Evolutionary conservation across 331 rosid species (phyloP), one percentile per base, ranked within the genome.

Genomic region (Stylosanthes scabra): DNA sequence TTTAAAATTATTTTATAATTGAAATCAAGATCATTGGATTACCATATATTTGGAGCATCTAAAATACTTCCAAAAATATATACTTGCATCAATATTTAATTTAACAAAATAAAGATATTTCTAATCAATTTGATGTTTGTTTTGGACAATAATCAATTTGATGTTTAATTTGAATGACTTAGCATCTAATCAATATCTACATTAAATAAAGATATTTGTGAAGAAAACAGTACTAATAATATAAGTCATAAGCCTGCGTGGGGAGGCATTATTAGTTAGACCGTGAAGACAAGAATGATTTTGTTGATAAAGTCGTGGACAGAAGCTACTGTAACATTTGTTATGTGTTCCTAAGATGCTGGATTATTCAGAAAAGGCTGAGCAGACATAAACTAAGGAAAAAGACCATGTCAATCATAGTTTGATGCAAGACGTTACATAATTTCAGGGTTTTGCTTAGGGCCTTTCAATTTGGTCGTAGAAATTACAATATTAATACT

Each of bases 271-370:
- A 57, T 57, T 27, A 8, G 52, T 71, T 37, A 25, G 13, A 27
- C 11, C 47, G 49, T 10, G 29, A 57, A 64, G 64, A 47, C 74
- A 58, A 39, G 28, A 78, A 78, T 72, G 34, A 64, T 58, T 49
- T 50, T 78, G 74, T 8, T 72, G 51, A 66, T 65, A 78, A 78
- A 72, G 83, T 49, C 15, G 28, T 2, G 20, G 74, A 78, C 82
- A 78, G 12, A 7, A 13, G 34, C 14, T 9, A 50, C 57, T 57
- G 54, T 45, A 46, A 59, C 41, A 3, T 34, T 9, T 27, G 34
- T 52, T 54, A 73, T 63, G 45, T 51, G 54, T 57, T 65, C 69
- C 69, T 58, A 65, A 31, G 57, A 65, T 39, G 74, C 74, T 41
- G 45, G 50, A 31, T 71, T 44, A 16, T 71, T 42, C 57, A 47